Evolutionary conservation across 768 basidiomycete genomes (phyloP), one percentile per base, ranked within the genome.

Genomic region (Lactarius trivialis): DNA sequence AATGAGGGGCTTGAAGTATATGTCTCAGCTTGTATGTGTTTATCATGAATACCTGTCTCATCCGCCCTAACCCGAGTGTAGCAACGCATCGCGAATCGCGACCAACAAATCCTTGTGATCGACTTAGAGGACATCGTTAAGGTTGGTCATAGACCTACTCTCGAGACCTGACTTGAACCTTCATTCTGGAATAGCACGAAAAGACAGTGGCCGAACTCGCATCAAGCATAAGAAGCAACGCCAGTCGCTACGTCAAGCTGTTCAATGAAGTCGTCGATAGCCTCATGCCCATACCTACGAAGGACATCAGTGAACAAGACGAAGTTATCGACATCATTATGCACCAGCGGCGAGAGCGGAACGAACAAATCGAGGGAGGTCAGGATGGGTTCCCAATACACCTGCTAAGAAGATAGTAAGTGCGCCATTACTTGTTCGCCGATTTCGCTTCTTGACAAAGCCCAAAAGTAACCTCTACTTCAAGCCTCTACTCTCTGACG

Each of bases 271-370:
- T 90, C 51, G 83, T 98, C 58, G 97, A 45, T 14, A 82, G 84
- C 65, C 80, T 96, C 58, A 85, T 98, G 81, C 95, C 94, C 17
- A 77, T 79, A 39, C 91, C 94, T 14, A 94, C 90, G 9, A 89
- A 86, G 71, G 94, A 97, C 68, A 90, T 98, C 63, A 88, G 85
- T 60, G 86, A 92, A 65, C 84, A 93, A 43, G 90, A 93, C 65
- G 97, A 99, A 73, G 95, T 98, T 54, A 90, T 98, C 43, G 97
- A 99, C 73, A 86, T 98, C 5, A 97, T 99, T 61, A 81, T 98
- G 65, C 93, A 94, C 72, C 97, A 98, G 70, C 81, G 97, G 58
- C 80, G 87, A 58, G 91, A 97, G 72, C 82, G 92, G 61, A 98
- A 98, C 69, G 85, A 88, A 59, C 85, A 89, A 72, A 78, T 85